Conservation (phyloP, 176 grass and related monocot genomes). For the Hyparrhenia diplandra region DNA sequence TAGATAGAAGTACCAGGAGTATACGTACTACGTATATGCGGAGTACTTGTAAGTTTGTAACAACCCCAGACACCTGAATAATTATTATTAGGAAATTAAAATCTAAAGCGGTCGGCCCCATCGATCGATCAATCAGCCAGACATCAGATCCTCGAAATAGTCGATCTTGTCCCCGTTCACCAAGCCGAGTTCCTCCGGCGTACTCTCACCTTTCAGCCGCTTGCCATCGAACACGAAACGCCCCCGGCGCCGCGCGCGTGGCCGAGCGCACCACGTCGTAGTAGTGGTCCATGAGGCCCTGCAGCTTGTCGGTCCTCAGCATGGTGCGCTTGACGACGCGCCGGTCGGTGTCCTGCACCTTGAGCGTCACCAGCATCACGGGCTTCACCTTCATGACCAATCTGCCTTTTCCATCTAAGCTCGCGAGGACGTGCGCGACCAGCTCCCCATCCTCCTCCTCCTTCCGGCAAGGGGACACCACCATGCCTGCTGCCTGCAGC, state of each 20-base stretch:
- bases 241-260: background rate
- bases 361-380: background rate
- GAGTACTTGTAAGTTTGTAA: too few relatives aligned
- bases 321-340: background rate
- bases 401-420: background rate
- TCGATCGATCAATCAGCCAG: background rate
- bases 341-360: background rate
- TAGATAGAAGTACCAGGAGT: too few relatives aligned
- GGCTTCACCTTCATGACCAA: background rate
- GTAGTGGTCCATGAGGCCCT: constrained; percentile 1
- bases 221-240: background rate
- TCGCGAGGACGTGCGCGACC: background rate
- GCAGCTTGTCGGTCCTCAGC: constrained; percentile 9
- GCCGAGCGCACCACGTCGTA: background rate
- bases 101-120: background rate
- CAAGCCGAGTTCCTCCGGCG: background rate
- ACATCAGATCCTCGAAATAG: background rate
- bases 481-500: background rate
- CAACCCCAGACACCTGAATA: too few relatives aligned
- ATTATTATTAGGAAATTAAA: background rate
- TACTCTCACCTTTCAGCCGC: background rate
- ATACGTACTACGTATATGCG: too few relatives aligned
- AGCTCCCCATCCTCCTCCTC: too few relatives aligned
- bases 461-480: background rate
- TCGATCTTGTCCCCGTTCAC: background rate